Base-by-base conservation (phyloP, 2,329 filamentous ascomycete genomes). In the Thielaviopsis musarum region DNA sequence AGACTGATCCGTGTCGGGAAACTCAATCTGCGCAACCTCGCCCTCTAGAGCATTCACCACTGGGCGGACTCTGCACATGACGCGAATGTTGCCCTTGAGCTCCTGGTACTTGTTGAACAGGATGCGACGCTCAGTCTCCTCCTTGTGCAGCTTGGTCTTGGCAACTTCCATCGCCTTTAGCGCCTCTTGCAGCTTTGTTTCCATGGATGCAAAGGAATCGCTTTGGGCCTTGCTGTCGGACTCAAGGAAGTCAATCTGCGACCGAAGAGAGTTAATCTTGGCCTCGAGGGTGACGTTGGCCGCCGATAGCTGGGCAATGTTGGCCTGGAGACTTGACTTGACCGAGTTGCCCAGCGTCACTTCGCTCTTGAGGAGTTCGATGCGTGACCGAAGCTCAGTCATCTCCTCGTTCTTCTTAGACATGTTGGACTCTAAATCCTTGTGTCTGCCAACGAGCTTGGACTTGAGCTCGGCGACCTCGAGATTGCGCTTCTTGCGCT, bases 21-120 rank as follows among this genome's bases (percentile, higher is more conserved):
- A 95, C 1, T 80, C 77, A 64, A 97, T 87, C 56, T 81, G 80
- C 2, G 91, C 89, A 13, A 81, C 76, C 24, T 83, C 77, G 6
- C 83, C 83, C 60, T 87, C 84, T 0, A 74, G 70, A 0, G 70
- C 65, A 24, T 75, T 75, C 22, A 87, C 74, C 0, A 85, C 75
- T 1, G 93, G 93, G 49, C 94, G 85, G 28, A 97, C 91, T 69
- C 93, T 84, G 68, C 91, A 97, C 82, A 98, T 98, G 64, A 98
- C 93, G 21, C 93, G 86, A 67, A 98, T 98, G 68, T 98, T 98
- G 66, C 93, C 93, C 70, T 95, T 96, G 62, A 98, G 80, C 68
- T 98, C 93, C 69, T 98, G 90, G 54, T 98, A 91, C 70, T 95
- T 93, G 71, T 97, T 97, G 75, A 97, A 95, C 0, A 98, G 79